Evolutionary conservation across 2,329 filamentous ascomycete genomes (phyloP).

Genomic region (Colletotrichum horii): DNA sequence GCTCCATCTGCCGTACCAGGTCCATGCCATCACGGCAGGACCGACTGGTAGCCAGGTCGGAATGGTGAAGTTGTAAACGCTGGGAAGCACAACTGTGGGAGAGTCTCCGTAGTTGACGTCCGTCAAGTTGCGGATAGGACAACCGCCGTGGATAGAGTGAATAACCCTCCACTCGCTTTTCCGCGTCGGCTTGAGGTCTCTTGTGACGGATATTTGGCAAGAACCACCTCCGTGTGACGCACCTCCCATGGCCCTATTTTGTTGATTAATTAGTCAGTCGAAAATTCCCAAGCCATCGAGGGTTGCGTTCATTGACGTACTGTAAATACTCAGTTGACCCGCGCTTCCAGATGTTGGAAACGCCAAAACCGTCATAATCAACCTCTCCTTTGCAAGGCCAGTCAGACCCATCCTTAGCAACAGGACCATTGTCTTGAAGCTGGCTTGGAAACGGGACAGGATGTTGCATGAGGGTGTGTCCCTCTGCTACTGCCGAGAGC

Average conservation of each 20-base stretch:
- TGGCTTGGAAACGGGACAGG: neutral
- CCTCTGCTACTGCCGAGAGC: neutral
- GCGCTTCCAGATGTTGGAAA: neutral
- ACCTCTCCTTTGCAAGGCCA: neutral
- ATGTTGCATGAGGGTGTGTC: neutral
- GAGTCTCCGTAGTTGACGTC: neutral
- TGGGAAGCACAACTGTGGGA: neutral
- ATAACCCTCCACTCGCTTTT: neutral
- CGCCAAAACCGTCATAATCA: neutral
- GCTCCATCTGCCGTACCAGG: neutral
- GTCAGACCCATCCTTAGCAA: neutral
- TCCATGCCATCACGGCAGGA: neutral
- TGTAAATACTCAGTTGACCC: neutral
- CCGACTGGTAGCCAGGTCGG: neutral
- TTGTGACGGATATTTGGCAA: neutral
- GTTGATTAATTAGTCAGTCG: neutral
- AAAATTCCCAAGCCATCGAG: fast-evolving
- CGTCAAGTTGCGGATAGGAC: neutral
- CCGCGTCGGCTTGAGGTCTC: neutral
- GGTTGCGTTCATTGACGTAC: neutral
- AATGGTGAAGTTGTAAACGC: neutral
- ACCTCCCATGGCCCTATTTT: neutral
- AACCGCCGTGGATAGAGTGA: neutral
- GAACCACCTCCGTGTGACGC: neutral
- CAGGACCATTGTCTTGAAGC: neutral